Evolutionary conservation across 116 monocot genomes (phyloP).

Genomic region (Cymodocea nodosa): DNA sequence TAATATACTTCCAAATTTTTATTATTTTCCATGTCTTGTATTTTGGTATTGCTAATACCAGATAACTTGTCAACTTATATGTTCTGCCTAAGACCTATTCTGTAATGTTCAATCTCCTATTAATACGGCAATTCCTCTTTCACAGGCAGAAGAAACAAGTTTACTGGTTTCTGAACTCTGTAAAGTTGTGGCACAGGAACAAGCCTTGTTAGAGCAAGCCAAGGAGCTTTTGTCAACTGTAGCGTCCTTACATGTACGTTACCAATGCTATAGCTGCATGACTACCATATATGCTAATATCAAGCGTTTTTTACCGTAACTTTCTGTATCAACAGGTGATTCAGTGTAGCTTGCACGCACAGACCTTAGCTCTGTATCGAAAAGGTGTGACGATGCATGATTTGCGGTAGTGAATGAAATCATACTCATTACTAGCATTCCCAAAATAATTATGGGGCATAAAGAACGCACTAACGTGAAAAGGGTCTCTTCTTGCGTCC

Average conservation of each 20-base stretch:
- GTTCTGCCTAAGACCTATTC: too few species aligned
- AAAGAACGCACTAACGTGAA: not conserved
- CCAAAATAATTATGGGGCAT: too few species aligned
- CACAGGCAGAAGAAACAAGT: constrained; percentile 39
- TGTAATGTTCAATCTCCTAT: too few species aligned
- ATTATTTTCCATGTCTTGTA: too few species aligned
- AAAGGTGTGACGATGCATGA: not conserved
- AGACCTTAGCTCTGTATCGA: constrained; percentile 29
- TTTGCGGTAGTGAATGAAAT: not conserved
- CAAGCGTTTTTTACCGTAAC: not conserved
- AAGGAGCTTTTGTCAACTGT: constrained; percentile 48
- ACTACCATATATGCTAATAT: not conserved
- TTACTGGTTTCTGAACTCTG: constrained; percentile 48
- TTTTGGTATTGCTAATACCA: too few species aligned
- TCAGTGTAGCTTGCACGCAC: constrained; percentile 42
- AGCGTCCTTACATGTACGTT: constrained; percentile 56
- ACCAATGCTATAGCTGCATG: not conserved
- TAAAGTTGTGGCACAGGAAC: constrained; percentile 45
- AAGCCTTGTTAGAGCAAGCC: constrained; percentile 44
- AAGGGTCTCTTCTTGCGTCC: not conserved
- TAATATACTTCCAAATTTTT: too few species aligned
- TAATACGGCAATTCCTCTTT: not conserved
- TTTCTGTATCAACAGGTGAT: constrained; percentile 30
- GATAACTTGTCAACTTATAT: too few species aligned
- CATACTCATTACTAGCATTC: too few species aligned